A percentile compares a stretch with the other conserved stretches of the same genome.
Evolutionary conservation across 148 eudicot genomes (phyloP).

Genomic region (Rhododendron mucronatum): DNA sequence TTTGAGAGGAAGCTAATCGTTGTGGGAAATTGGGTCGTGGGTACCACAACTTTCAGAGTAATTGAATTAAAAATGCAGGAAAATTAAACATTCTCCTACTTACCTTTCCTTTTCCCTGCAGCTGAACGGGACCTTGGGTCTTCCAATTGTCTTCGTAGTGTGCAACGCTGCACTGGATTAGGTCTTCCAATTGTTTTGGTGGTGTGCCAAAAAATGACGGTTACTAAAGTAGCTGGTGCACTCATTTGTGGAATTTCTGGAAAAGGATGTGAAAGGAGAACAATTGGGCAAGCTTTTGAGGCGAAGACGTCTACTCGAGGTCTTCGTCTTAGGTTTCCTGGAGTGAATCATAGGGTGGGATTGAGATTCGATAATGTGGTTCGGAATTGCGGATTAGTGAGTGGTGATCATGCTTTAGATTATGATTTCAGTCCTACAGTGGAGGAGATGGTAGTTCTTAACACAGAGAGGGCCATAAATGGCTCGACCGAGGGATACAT

Average conservation of each 20-base stretch:
- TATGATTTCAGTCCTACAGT: slow-evolving; percentile 8
- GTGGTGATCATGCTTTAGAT: slow-evolving; percentile 15
- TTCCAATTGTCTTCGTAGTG: background rate
- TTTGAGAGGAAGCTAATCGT: no score
- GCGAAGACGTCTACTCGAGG: background rate
- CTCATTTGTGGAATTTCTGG: slow-evolving; percentile 20
- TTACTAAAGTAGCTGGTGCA: slow-evolving; percentile 11
- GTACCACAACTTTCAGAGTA: background rate
- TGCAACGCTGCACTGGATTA: background rate
- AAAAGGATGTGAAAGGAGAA: slow-evolving; percentile 10
- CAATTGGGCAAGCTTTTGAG: background rate
- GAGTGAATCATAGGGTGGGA: background rate
- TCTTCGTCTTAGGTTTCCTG: background rate
- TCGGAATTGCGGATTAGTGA: slow-evolving; percentile 20
- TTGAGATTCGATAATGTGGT: slow-evolving; percentile 16
- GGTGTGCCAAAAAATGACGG: slow-evolving; percentile 4
- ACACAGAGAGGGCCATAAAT: slow-evolving; percentile 12
- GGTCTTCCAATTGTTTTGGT: background rate
- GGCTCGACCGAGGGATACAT: slow-evolving; percentile 13
- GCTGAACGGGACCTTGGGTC: background rate
- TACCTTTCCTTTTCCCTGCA: background rate
- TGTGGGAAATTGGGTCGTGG: no score
- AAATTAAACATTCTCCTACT: background rate
- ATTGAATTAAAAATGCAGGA: background rate
- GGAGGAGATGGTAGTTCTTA: slow-evolving; percentile 17